Conservation (phyloP, 371 early-diverging fungal genomes). For the Basidiobolus meristosporus region DNA sequence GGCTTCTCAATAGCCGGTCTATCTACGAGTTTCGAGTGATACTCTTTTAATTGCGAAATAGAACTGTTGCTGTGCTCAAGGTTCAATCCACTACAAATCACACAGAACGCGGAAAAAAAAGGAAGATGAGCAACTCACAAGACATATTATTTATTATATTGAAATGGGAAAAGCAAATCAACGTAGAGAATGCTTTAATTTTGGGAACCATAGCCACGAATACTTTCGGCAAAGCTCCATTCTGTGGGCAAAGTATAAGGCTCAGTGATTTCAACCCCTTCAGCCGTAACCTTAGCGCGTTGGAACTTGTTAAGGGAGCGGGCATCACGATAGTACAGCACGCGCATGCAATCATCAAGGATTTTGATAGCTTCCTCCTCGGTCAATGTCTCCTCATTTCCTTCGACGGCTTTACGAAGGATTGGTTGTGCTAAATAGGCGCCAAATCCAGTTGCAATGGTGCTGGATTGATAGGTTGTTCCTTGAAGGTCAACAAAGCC, state of each 20-base stretch:
- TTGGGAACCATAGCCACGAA: constrained; percentile 75
- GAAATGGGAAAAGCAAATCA: not conserved
- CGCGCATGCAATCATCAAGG: constrained; percentile 81
- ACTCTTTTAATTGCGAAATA: too few relatives aligned
- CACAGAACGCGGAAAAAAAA: too few relatives aligned
- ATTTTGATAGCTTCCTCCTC: constrained; percentile 86
- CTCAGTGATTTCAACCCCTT: constrained; percentile 66
- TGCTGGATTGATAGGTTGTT: constrained; percentile 78
- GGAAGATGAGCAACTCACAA: too few relatives aligned
- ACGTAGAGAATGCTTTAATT: constrained; percentile 1
- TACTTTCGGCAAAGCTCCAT: constrained; percentile 82
- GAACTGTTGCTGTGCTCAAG: too few relatives aligned
- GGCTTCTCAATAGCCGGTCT: too few relatives aligned
- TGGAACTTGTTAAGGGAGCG: constrained; percentile 89
- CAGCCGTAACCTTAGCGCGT: constrained; percentile 70
- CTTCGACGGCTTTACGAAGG: constrained; percentile 82
- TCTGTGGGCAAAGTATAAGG: constrained; percentile 82
- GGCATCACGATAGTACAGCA: constrained; percentile 94
- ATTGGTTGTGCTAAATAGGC: constrained; percentile 91
- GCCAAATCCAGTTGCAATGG: constrained; percentile 96
- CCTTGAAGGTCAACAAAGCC: constrained; percentile 94
- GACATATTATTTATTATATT: too few relatives aligned
- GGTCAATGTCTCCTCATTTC: constrained; percentile 61
- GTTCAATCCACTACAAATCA: too few relatives aligned
- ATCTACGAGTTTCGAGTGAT: too few relatives aligned